phyloP scores from a whole-genome alignment of 2,329 filamentous ascomycete species.

The Exophiala dermatitidis region DNA sequence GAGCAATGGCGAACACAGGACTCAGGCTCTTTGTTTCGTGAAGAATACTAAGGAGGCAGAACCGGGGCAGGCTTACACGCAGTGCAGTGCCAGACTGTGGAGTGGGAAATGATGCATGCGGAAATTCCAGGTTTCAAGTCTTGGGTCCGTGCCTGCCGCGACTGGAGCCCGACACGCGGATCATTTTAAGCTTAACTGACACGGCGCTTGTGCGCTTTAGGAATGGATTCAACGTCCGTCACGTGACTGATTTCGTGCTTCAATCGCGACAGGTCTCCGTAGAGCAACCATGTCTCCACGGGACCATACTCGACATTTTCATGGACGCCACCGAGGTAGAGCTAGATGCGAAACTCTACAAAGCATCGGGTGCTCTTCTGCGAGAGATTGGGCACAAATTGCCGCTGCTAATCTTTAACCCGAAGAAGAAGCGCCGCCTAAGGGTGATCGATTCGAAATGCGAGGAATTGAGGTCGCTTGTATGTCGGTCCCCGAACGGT shows the following conservation, averaged over 20 bases:
- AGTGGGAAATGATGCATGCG: not conserved
- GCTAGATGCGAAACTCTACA: constrained; percentile 41
- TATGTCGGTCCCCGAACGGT: constrained; percentile 11
- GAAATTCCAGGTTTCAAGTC: not conserved
- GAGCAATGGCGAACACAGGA: not conserved
- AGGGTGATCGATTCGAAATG: constrained; percentile 10
- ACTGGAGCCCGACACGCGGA: not conserved
- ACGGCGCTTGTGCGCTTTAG: not conserved
- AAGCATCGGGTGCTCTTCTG: constrained; percentile 40
- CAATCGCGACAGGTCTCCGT: not conserved
- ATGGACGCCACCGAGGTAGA: constrained; percentile 42
- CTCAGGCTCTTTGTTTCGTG: constrained; percentile 3
- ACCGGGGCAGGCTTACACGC: not conserved
- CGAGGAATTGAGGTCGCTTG: constrained; percentile 20
- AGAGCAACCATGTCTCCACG: not conserved
- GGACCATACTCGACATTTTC: not conserved
- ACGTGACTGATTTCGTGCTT: not conserved
- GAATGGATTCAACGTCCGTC: not conserved
- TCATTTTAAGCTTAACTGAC: constrained; percentile 5
- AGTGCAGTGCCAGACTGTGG: not conserved
- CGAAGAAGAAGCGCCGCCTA: constrained; percentile 18
- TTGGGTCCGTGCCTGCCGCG: not conserved
- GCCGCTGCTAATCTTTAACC: constrained; percentile 33
- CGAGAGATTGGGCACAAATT: constrained; percentile 38
- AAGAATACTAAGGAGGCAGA: not conserved